Percentiles rank a stretch among this genome's conserved stretches.
phyloP scores from a whole-genome alignment of 1,139 yeast species.

The Maudiozyma humilis region DNA sequence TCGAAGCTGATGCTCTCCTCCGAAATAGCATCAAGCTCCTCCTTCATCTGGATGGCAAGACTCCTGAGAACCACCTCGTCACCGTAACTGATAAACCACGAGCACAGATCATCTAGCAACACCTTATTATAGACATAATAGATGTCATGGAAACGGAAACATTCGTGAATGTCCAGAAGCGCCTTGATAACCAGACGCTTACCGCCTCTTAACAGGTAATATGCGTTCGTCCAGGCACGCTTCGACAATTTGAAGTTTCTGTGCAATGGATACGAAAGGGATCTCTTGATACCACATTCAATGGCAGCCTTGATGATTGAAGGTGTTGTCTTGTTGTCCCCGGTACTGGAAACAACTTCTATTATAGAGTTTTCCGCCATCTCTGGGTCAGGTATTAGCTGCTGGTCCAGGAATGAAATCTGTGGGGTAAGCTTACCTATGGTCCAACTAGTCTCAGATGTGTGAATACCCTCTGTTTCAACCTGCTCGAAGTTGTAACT shows the following conservation, averaged over 20 bases:
- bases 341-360: not conserved
- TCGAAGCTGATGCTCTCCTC: constrained; percentile 8
- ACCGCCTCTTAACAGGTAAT: constrained; percentile 58
- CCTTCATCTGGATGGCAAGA: constrained; percentile 55
- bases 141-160: constrained; percentile 80
- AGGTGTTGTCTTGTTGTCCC: constrained; percentile 2
- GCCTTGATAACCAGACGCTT: constrained; percentile 54
- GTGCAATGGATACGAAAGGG: constrained; percentile 72
- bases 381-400: constrained; percentile 35
- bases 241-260: constrained; percentile 54
- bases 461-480: constrained; percentile 69
- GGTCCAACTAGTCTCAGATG: constrained; percentile 89
- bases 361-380: not conserved
- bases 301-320: constrained; percentile 45
- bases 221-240: constrained; percentile 71
- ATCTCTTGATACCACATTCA: constrained; percentile 57
- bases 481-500: constrained; percentile 68
- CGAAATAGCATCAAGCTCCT: constrained; percentile 15
- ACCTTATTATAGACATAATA: constrained; percentile 80
- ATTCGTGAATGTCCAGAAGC: constrained; percentile 53
- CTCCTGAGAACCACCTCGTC: constrained; percentile 44
- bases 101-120: constrained; percentile 69
- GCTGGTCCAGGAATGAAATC: constrained; percentile 59
- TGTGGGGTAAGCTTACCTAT: constrained; percentile 81
- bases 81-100: constrained; percentile 60